Evolutionary conservation across 2,329 filamentous ascomycete species (phyloP).

Genomic region (Chaetothyriales sp.): DNA sequence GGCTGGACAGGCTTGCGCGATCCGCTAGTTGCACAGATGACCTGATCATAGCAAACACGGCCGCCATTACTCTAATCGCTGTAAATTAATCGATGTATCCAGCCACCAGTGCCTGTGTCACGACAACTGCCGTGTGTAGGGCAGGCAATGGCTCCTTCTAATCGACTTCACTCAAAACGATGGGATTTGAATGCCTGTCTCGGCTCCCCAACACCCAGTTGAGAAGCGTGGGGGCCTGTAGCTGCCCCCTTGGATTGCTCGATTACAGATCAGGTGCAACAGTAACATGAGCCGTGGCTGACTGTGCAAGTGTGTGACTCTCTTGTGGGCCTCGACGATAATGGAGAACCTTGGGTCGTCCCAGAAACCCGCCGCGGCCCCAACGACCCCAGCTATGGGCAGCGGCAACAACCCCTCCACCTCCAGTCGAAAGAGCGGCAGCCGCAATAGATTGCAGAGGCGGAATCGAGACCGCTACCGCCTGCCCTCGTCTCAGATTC

Average conservation of each 20-base stretch:
- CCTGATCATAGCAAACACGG: too few relatives aligned
- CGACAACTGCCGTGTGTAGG: not conserved
- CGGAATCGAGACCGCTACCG: slow-evolving; percentile 25
- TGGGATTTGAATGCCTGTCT: not conserved
- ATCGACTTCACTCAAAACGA: not conserved
- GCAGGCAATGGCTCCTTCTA: not conserved
- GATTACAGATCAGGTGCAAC: not conserved
- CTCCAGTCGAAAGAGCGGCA: slow-evolving; percentile 24
- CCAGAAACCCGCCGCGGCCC: not conserved
- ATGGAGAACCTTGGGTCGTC: not conserved
- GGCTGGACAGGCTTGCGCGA: not conserved
- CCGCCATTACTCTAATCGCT: not conserved
- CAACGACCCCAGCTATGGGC: slow-evolving; percentile 5
- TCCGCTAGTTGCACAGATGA: not conserved
- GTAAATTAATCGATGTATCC: not conserved
- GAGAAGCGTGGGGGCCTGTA: not conserved
- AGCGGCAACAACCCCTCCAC: slow-evolving; percentile 7
- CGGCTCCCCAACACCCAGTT: not conserved
- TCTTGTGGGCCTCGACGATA: not conserved
- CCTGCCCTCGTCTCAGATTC: slow-evolving; percentile 38
- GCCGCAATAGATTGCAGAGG: slow-evolving; percentile 29
- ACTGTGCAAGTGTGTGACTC: not conserved
- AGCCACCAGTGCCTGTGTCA: not conserved
- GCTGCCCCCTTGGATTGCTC: not conserved
- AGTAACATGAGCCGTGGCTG: not conserved